phyloP scores from a whole-genome alignment of 1,284 basidiomycete genomes.

The Trichosporon sp. region DNA sequence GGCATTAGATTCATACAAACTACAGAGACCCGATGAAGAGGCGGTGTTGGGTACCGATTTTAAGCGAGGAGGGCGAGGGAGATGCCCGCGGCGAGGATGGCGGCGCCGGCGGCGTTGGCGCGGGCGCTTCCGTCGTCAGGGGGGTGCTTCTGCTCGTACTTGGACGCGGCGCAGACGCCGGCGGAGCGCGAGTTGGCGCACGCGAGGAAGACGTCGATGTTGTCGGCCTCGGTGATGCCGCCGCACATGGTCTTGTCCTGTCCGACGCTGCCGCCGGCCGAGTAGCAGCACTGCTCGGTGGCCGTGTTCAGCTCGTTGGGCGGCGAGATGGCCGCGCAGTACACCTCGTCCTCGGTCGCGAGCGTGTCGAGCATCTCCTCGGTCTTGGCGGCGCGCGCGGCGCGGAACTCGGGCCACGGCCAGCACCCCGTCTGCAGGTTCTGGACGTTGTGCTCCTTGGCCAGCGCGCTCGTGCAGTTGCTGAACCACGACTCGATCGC shows the following conservation, averaged over 20 bases:
- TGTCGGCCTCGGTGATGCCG: constrained; percentile 1
- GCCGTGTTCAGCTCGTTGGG: background rate
- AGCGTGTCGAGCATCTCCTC: background rate
- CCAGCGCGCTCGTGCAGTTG: background rate
- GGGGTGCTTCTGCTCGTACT: background rate
- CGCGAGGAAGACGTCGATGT: constrained; percentile 1
- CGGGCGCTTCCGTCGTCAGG: background rate
- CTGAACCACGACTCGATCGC: background rate
- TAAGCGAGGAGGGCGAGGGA: background rate
- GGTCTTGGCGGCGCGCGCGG: background rate
- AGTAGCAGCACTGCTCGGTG: constrained; percentile 1
- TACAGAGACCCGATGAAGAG: background rate
- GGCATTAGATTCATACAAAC: background rate
- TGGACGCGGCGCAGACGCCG: background rate
- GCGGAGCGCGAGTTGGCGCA: background rate
- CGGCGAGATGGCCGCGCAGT: background rate
- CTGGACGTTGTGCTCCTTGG: background rate
- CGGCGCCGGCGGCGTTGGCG: background rate
- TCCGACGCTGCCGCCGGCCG: background rate
- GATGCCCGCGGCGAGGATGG: background rate
- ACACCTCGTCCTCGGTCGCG: constrained; percentile 1
- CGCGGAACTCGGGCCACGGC: background rate
- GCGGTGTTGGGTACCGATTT: background rate
- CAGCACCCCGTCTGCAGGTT: background rate
- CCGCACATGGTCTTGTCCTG: background rate